Evolutionary conservation across 805 yeast genomes (phyloP).

Genomic region (Priceomyces medius): DNA sequence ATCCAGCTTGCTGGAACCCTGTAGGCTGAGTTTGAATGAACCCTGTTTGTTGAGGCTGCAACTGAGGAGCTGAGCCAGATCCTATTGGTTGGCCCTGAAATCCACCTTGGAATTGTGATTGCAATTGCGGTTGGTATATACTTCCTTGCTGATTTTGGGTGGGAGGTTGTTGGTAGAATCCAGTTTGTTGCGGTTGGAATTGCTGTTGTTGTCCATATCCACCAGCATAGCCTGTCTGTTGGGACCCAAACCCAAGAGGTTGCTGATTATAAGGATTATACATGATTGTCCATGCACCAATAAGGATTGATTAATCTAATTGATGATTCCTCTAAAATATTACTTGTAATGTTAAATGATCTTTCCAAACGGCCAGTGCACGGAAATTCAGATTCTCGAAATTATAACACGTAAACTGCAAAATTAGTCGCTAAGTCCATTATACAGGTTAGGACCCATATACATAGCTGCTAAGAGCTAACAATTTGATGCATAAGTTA

Average conservation of each 20-base stretch:
- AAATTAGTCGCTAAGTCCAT: not conserved
- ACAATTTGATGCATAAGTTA: too few species aligned
- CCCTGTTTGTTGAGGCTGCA: constrained; percentile 38
- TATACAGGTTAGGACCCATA: not conserved
- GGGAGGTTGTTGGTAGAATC: constrained; percentile 31
- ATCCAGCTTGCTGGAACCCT: constrained; percentile 44
- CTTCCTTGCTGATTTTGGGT: constrained; percentile 30
- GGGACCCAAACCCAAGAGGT: constrained; percentile 21
- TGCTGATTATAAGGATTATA: constrained; percentile 43
- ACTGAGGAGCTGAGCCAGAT: constrained; percentile 14
- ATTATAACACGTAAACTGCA: not conserved
- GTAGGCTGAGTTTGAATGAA: constrained; percentile 44
- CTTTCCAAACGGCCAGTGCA: not conserved
- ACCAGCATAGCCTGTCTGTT: constrained; percentile 18
- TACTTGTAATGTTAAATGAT: constrained; percentile 1
- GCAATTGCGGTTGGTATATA: constrained; percentile 21
- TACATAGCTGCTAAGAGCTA: too few species aligned
- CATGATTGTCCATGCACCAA: constrained; percentile 20
- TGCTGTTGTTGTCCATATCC: constrained; percentile 28
- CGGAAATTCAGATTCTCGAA: constrained; percentile 2
- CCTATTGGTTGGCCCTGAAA: constrained; percentile 22
- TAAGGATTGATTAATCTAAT: constrained; percentile 7
- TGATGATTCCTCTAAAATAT: constrained; percentile 1
- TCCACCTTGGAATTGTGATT: constrained; percentile 14
- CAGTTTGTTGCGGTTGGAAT: constrained; percentile 41